Evolutionary conservation across 176 grass and related monocot genomes (phyloP), one percentile per base, ranked within the genome.

Genomic region (Avena eriantha): DNA sequence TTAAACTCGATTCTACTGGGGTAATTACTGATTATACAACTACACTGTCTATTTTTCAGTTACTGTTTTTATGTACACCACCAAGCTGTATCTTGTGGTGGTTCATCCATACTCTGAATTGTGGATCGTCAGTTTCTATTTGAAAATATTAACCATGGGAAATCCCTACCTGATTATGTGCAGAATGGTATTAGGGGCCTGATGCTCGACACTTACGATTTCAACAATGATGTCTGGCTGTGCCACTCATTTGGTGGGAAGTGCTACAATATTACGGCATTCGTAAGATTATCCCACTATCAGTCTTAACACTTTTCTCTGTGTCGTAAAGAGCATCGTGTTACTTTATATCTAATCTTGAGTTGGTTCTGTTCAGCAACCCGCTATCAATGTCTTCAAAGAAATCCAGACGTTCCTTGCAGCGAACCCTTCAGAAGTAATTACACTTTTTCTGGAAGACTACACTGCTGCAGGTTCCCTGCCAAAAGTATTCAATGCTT

Each of bases 171-270:
- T 87, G 21, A 60, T 46, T 87, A 54, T 79, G 46, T 89, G 89
- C 89, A 98, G 95, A 93, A 98, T 87, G 95, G 95, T 77, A 73
- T 98, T 15, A 91, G 95, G 59, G 95, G 95, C 8, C 82, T 98
- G 79, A 98, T 98, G 95, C 93, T 98, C 11, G 95, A 98, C 88
- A 95, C 94, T 81, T 98, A 95, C 35, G 93, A 98, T 77, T 98
- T 98, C 55, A 23, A 92, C 9, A 98, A 93, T 31, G 95, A 93
- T 80, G 88, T 98, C 58, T 98, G 95, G 93, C 55, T 98, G 53
- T 98, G 95, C 83, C 95, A 98, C 82, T 98, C 95, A 35, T 82
- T 78, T 69, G 29, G 69, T 8, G 95, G 93, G 65, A 56, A 61
- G 10, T 95, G 95, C 80, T 92, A 90, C 59, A 98, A 98, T 35